Conservation (phyloP, 441 rosid species). For the Mallotus repandus region DNA sequence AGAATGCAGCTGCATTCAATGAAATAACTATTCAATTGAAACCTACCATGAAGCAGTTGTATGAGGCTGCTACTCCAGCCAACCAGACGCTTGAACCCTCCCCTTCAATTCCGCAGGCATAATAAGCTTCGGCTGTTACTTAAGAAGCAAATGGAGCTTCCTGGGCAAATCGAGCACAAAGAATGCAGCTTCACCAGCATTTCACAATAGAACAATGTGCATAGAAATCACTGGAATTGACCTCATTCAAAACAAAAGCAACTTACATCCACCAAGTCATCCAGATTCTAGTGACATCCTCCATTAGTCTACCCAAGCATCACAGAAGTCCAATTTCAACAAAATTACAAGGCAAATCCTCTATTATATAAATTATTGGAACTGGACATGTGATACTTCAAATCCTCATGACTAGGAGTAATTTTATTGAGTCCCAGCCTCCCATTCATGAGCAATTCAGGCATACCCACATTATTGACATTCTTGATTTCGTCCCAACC, state of each 20-base stretch:
- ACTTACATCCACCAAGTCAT: neutral
- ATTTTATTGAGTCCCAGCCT: slow-evolving; percentile 55
- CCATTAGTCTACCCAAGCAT: slow-evolving; percentile 14
- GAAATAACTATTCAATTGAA: slow-evolving; percentile 10
- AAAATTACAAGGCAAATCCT: slow-evolving; percentile 42
- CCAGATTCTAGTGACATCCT: slow-evolving; percentile 1
- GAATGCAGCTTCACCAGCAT: slow-evolving; percentile 12
- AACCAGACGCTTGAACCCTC: neutral
- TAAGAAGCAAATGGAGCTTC: neutral
- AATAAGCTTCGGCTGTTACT: neutral
- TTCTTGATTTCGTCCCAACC: slow-evolving; percentile 67
- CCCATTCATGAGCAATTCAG: slow-evolving; percentile 65
- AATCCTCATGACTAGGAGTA: slow-evolving; percentile 35
- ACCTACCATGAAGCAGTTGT: neutral
- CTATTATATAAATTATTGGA: slow-evolving; percentile 40
- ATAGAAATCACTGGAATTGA: neutral
- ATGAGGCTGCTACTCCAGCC: slow-evolving; percentile 1
- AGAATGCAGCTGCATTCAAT: neutral
- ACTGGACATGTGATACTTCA: slow-evolving; percentile 35
- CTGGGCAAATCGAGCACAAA: neutral
- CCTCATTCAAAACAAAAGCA: neutral
- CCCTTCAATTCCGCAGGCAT: neutral
- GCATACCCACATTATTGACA: slow-evolving; percentile 46
- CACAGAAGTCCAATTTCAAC: slow-evolving; percentile 11
- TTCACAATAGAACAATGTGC: neutral